Evolutionary conservation across 2,329 filamentous ascomycete genomes (phyloP).

Genomic region (Cercospora sojina): DNA sequence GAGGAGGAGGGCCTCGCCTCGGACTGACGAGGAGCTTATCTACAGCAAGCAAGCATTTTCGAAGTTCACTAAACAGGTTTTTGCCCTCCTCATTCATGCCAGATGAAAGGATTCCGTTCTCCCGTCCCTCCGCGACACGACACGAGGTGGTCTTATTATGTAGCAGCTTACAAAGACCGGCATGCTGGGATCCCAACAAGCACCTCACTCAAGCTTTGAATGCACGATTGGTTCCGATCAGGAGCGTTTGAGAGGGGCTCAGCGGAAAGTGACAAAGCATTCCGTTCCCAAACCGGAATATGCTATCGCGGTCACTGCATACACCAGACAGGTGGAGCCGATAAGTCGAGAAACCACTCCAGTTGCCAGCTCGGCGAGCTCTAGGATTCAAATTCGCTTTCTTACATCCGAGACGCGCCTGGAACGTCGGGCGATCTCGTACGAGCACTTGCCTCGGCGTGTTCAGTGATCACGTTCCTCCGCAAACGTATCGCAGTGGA

Average conservation of each 20-base stretch:
- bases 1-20: no score
- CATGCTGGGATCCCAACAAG: background rate
- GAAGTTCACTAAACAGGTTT: background rate
- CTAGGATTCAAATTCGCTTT: no score
- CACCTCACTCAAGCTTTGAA: no score
- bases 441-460: background rate
- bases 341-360: no score
- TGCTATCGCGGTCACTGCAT: background rate
- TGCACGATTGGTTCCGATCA: background rate
- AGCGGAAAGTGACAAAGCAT: background rate
- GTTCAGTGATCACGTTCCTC: background rate
- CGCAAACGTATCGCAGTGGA: no score
- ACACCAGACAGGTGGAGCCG: background rate
- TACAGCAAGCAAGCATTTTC: background rate
- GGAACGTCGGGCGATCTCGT: background rate
- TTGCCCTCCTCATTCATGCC: background rate
- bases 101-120: no score
- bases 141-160: no score
- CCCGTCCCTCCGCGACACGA: background rate
- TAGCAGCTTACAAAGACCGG: background rate
- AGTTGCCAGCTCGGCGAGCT: no score
- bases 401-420: background rate
- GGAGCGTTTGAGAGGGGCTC: background rate
- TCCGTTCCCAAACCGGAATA: background rate
- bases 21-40: no score